Evolutionary conservation across 2,329 filamentous ascomycete genomes (phyloP), one percentile per base, ranked within the genome.

Genomic region (Exophiala dermatitidis): DNA sequence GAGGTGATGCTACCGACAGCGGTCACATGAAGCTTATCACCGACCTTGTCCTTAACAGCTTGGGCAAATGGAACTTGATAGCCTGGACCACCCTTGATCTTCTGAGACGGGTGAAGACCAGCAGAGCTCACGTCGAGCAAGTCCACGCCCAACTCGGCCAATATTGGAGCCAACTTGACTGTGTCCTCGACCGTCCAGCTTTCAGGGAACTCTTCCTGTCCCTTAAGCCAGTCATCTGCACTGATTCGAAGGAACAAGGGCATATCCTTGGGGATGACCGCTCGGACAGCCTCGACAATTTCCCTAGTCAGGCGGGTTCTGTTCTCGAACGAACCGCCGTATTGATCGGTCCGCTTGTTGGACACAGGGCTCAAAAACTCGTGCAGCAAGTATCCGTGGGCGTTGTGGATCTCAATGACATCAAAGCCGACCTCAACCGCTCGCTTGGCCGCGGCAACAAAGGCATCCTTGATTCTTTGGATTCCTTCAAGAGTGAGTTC

Each of bases 121-220:
- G 83, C 88, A 1, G 83, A 84, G 62, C 84, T 89, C 53, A 95
- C 81, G 67, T 96, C 90, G 31, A 95, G 76, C 10, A 95, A 73
- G 67, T 96, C 90, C 41, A 95, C 78, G 31, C 90, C 90, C 8
- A 77, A 74, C 0, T 78, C 79, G 0, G 87, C 85, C 1, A 96
- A 78, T 6, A 85, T 72, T 65, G 74, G 66, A 0, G 86, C 84
- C 1, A 93, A 77, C 46, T 74, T 73, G 31, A 81, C 74, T 0
- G 81, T 83, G 50, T 91, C 77, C 10, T 82, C 77, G 2, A 81
- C 61, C 0, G 77, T 85, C 87, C 88, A 93, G 62, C 78, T 81
- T 60, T 83, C 78, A 74, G 75, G 5, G 74, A 72, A 1, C 74
- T 74, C 46, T 78, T 75, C 53, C 78, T 73, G 54, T 12, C 50